Percentiles rank a stretch among this genome's conserved stretches.
Conservation (phyloP, 2,329 filamentous ascomycete genomes). For the Cyphellophora attinorum region DNA sequence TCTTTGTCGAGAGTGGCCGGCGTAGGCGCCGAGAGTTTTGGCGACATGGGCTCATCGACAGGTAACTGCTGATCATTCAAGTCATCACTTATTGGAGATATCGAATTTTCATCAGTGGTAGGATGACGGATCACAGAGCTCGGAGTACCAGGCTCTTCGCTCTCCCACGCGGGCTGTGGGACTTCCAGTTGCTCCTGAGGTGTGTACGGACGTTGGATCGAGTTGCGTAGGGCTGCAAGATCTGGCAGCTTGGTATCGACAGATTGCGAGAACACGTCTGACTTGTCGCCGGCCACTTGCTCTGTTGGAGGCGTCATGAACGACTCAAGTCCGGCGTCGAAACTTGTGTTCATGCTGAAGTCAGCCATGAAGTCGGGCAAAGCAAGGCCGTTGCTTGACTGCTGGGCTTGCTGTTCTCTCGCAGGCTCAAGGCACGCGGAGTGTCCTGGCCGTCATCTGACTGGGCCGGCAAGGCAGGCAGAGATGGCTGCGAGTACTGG, state of each 20-base stretch:
- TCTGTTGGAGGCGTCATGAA: constrained; percentile 41
- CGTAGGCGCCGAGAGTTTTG: background rate
- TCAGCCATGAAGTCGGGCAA: constrained; percentile 38
- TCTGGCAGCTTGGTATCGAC: constrained; percentile 22
- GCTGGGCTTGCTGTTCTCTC: constrained; percentile 4
- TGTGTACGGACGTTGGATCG: constrained; percentile 28
- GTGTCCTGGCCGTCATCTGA: constrained; percentile 35
- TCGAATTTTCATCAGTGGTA: constrained; percentile 27
- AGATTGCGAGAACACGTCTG: background rate
- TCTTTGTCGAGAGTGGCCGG: background rate
- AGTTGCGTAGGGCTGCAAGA: constrained; percentile 27
- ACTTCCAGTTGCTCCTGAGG: constrained; percentile 15
- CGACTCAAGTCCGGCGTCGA: constrained; percentile 45
- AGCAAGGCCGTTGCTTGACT: constrained; percentile 21
- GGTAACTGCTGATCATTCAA: no score
- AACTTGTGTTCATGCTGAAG: constrained; percentile 39
- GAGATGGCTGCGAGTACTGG: constrained; percentile 42
- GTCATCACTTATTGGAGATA: background rate
- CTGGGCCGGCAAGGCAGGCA: constrained; percentile 17
- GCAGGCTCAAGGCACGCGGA: constrained; percentile 29
- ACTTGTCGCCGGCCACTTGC: constrained; percentile 8
- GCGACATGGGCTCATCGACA: background rate
- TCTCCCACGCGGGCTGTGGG: constrained; percentile 5
- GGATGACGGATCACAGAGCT: constrained; percentile 84
- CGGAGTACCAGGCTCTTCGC: constrained; percentile 60